Conservation (phyloP, 306 rosid genomes). For the Castanea sativa region DNA sequence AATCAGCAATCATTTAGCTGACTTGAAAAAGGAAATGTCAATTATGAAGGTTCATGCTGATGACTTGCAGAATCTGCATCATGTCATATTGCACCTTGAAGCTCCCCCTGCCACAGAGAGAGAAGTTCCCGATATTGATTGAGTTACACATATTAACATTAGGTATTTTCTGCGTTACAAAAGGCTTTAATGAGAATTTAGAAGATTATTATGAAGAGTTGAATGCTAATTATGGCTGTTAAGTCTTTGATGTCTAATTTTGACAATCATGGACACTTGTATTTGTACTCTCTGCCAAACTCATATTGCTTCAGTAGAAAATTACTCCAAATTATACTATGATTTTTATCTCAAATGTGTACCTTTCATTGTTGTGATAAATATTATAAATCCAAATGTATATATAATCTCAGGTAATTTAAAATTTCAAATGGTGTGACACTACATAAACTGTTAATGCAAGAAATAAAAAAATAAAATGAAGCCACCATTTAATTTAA, state of each 20-base stretch:
- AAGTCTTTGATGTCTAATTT: not conserved
- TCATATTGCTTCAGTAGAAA: too few species aligned
- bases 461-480: too few species aligned
- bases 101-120: not conserved
- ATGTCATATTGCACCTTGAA: slow-evolving; percentile 14
- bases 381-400: too few species aligned
- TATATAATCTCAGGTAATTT: too few species aligned
- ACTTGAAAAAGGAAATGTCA: not conserved
- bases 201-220: not conserved
- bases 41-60: not conserved
- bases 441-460: too few species aligned
- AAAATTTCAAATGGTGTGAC: too few species aligned
- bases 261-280: not conserved
- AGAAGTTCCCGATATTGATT: not conserved
- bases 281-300: too few species aligned
- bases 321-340: too few species aligned
- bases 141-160: not conserved
- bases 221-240: not conserved
- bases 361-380: too few species aligned
- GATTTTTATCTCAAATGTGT: too few species aligned
- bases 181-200: not conserved
- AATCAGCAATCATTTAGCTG: slow-evolving; percentile 2
- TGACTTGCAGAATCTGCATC: slow-evolving; percentile 29
- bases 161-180: not conserved
- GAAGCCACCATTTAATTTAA: too few species aligned